A percentile compares a stretch with the other conserved stretches of the same genome.
phyloP scores from a whole-genome alignment of 2,329 filamentous ascomycete species.

The Helotiales sp. region DNA sequence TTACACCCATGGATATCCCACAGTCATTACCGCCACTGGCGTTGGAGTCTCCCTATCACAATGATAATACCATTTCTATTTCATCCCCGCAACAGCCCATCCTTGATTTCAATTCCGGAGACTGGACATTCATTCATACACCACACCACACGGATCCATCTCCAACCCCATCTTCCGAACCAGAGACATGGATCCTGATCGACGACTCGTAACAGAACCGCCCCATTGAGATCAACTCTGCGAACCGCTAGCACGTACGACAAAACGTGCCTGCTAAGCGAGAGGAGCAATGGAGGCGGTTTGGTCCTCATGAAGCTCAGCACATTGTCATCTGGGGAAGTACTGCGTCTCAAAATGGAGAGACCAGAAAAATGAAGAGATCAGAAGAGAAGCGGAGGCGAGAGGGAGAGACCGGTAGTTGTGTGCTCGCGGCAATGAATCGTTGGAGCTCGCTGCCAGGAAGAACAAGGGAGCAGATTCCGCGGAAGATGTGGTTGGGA shows the following conservation, averaged over 20 bases:
- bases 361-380: constrained; percentile 28
- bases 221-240: constrained; percentile 35
- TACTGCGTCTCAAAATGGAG: constrained; percentile 27
- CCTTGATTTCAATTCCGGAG: constrained; percentile 18
- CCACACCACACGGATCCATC: constrained; percentile 16
- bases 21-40: constrained; percentile 36
- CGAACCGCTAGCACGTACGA: constrained; percentile 27
- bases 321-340: constrained; percentile 28
- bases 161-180: constrained; percentile 31
- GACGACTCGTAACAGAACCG: constrained; percentile 41
- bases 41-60: constrained; percentile 18
- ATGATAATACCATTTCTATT: constrained; percentile 16
- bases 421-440: constrained; percentile 32
- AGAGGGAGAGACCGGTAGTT: constrained; percentile 20
- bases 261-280: constrained; percentile 18
- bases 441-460: constrained; percentile 36
- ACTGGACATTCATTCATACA: constrained; percentile 37
- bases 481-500: constrained; percentile 8
- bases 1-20: constrained; percentile 27
- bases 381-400: constrained; percentile 14
- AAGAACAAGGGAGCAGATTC: constrained; percentile 19
- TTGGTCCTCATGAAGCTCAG: constrained; percentile 37
- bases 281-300: constrained; percentile 36
- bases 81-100: constrained; percentile 1
- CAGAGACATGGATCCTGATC: constrained; percentile 40